These are phyloP conservation scores for Solanum dulcamara DNA, from an alignment of 257 asterid species.

Conservation along the genomic window DNA sequence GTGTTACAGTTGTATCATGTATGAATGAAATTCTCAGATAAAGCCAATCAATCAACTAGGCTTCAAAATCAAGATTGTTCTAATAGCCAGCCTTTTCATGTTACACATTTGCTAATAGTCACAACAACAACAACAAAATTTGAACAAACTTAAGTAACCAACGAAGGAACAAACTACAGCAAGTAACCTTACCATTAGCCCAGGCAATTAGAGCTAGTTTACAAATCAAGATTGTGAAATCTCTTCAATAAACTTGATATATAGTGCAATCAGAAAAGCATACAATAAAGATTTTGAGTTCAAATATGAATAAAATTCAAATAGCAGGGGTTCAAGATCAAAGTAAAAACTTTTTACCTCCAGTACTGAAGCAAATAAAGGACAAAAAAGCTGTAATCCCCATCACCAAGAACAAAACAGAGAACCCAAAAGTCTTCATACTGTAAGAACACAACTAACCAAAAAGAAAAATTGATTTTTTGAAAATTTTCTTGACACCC, in stretches of 20 bases:
- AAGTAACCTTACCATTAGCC: background rate
- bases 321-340: background rate
- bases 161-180: background rate
- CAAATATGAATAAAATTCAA: background rate
- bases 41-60: background rate
- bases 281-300: background rate
- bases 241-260: background rate
- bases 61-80: background rate
- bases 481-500: background rate
- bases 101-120: background rate
- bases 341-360: constrained; percentile 8
- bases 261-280: too few species aligned
- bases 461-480: background rate
- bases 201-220: background rate
- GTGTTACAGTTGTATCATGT: too few species aligned
- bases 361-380: constrained; percentile 21
- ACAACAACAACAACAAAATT: background rate
- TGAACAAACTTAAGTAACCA: background rate
- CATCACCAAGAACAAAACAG: constrained; percentile 26
- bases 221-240: background rate
- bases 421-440: constrained; percentile 46
- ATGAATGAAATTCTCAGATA: background rate
- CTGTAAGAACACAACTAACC: background rate
- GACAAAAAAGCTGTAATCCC: constrained; percentile 17
- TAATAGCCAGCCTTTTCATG: too few species aligned